Conservation (phyloP, 148 eudicot species). For the Rhododendron mucronatum region DNA sequence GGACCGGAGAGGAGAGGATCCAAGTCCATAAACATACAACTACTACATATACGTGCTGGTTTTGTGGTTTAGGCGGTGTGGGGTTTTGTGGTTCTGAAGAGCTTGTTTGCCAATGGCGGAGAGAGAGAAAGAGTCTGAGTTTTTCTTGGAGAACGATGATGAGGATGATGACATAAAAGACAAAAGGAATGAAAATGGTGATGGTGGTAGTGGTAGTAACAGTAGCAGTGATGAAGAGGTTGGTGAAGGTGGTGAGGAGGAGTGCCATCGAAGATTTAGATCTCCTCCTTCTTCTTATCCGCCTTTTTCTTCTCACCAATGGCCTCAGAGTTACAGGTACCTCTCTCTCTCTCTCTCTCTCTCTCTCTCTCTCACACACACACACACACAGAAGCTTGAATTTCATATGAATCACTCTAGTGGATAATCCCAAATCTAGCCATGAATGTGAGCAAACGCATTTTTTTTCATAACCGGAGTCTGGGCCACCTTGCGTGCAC, state of each 20-base stretch:
- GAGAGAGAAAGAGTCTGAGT: slow-evolving; percentile 21
- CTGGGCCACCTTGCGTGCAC: no score
- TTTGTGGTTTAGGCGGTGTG: background rate
- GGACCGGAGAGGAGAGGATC: background rate
- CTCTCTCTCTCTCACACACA: no score
- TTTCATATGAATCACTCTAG: background rate
- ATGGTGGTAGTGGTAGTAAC: slow-evolving; percentile 8
- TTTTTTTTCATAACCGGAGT: no score
- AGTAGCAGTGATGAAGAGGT: slow-evolving; percentile 16
- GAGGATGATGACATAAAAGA: slow-evolving; percentile 18
- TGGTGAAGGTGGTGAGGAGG: background rate
- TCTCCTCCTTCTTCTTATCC: slow-evolving; percentile 6
- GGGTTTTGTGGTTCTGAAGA: background rate
- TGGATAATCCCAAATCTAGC: background rate
- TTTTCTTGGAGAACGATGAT: slow-evolving; percentile 24
- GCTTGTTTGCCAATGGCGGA: slow-evolving; percentile 17
- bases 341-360: background rate
- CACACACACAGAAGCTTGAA: background rate
- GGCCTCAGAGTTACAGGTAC: slow-evolving; percentile 78
- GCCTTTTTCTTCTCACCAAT: slow-evolving; percentile 40
- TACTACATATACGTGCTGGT: background rate
- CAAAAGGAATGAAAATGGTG: background rate
- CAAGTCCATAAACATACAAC: background rate
- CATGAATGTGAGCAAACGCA: background rate
- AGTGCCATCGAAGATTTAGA: background rate